Conservation (phyloP, 1,284 basidiomycete species). For the Singerocomus inundabilis region DNA sequence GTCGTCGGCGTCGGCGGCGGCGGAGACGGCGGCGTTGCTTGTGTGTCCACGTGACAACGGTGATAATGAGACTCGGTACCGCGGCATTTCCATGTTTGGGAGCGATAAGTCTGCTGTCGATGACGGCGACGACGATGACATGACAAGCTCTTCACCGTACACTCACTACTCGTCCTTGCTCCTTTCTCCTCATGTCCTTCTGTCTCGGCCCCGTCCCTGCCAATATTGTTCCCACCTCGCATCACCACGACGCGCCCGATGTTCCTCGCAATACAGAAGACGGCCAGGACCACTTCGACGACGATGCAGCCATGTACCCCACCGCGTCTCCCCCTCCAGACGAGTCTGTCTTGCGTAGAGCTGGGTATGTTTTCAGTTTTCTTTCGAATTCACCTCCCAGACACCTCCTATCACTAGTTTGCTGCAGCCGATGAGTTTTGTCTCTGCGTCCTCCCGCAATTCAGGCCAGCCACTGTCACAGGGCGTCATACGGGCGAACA, state of each 20-base stretch:
- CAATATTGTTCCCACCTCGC: conserved; percentile 1
- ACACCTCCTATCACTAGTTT: conserved; percentile 22
- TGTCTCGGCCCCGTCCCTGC: neutral
- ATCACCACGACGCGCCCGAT: conserved; percentile 1
- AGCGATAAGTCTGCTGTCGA: neutral
- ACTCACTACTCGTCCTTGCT: neutral
- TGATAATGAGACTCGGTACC: neutral
- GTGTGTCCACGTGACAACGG: conserved; percentile 22
- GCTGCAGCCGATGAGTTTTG: conserved; percentile 37
- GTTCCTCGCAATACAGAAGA: neutral
- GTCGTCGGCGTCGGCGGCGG: too few species aligned
- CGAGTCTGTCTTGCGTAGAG: conserved; percentile 47
- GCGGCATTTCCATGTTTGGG: conserved; percentile 10
- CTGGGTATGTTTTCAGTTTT: conserved; percentile 41
- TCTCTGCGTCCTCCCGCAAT: conserved; percentile 30
- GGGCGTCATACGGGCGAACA: conserved; percentile 61
- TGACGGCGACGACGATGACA: conserved; percentile 1
- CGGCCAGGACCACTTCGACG: conserved; percentile 11
- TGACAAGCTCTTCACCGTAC: neutral
- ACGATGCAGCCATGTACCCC: conserved; percentile 19
- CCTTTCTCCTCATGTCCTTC: conserved; percentile 14
- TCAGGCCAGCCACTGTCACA: conserved; percentile 47
- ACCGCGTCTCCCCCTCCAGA: conserved; percentile 30
- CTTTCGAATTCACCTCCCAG: conserved; percentile 1
- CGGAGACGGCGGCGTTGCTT: too few species aligned